These are phyloP conservation scores for Yamadazyma paraphyllophila DNA, from an alignment of 805 yeast genomes.

Conservation along the genomic window DNA sequence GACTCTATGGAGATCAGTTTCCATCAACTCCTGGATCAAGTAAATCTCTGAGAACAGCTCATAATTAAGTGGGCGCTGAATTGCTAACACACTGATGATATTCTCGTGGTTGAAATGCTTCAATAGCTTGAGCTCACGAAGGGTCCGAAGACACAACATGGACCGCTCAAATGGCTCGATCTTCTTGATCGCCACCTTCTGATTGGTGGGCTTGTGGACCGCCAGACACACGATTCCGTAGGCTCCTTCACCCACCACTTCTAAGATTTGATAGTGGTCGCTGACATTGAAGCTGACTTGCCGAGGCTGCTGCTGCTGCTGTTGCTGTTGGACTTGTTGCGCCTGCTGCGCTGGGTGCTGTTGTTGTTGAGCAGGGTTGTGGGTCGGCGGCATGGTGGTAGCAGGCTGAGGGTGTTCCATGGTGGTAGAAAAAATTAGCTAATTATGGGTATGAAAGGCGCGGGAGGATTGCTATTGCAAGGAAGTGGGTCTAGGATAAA, in stretches of 20 bases:
- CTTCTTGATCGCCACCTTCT: constrained; percentile 92
- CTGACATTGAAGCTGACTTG: constrained; percentile 74
- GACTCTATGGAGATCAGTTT: constrained; percentile 80
- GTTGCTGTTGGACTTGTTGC: constrained; percentile 2
- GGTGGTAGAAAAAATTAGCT: not conserved
- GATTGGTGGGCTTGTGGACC: constrained; percentile 77
- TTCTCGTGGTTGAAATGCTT: constrained; percentile 93
- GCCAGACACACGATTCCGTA: constrained; percentile 95
- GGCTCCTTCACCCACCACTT: constrained; percentile 93
- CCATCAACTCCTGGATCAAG: constrained; percentile 84
- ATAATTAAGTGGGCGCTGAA: constrained; percentile 76
- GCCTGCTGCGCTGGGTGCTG: not conserved
- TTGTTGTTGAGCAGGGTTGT: not conserved
- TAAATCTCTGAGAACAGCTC: constrained; percentile 85
- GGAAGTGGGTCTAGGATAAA: not conserved
- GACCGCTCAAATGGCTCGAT: constrained; percentile 89
- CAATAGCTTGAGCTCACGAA: constrained; percentile 83
- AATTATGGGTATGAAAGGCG: not conserved
- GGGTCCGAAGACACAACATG: constrained; percentile 83
- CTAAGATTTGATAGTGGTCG: constrained; percentile 79
- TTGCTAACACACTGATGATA: constrained; percentile 83
- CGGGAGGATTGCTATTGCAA: not conserved
- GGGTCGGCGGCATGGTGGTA: not conserved
- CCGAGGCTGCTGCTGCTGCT: constrained; percentile 14
- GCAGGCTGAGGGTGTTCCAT: not conserved